Percentiles rank a stretch among this genome's conserved stretches.
These are phyloP conservation scores for Ajuga chamaepitys DNA, from an alignment of 257 asterid species.

Conservation along the genomic window DNA sequence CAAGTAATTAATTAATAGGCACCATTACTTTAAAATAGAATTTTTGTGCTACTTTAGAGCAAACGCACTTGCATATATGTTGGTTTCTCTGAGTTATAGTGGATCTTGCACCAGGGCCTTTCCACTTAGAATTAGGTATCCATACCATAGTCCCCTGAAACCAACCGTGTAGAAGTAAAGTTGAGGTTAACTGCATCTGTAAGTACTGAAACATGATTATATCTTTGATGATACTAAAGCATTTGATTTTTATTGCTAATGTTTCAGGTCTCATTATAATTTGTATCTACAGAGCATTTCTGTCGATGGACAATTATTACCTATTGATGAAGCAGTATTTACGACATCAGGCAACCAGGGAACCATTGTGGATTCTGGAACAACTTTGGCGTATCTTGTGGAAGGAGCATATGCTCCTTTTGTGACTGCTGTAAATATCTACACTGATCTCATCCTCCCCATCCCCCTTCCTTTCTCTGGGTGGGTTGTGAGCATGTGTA, in stretches of 20 bases:
- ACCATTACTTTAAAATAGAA: too few relatives aligned
- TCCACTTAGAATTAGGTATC: background rate
- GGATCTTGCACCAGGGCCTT: background rate
- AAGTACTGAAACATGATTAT: background rate
- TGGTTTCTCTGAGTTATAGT: background rate
- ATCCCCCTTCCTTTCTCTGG: background rate
- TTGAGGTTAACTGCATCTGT: background rate
- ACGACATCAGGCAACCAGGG: constrained; percentile 24
- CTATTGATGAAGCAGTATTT: constrained; percentile 20
- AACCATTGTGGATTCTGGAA: constrained; percentile 33
- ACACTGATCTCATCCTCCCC: background rate
- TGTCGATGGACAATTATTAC: constrained; percentile 22
- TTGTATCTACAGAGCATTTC: constrained; percentile 24
- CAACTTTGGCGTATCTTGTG: constrained; percentile 83
- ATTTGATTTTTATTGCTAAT: constrained; percentile 3
- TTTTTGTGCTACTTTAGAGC: too few relatives aligned
- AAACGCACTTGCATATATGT: too few relatives aligned
- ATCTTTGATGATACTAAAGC: constrained; percentile 3
- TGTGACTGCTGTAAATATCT: constrained; percentile 55
- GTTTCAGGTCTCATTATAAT: constrained; percentile 46
- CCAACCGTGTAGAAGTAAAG: background rate
- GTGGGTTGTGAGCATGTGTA: background rate
- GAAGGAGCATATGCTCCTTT: constrained; percentile 79
- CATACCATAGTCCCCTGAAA: constrained; percentile 1
- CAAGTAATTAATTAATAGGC: too few relatives aligned